Evolutionary conservation across 2,329 filamentous ascomycete genomes (phyloP).

Genomic region (Fonsecaea nubica): DNA sequence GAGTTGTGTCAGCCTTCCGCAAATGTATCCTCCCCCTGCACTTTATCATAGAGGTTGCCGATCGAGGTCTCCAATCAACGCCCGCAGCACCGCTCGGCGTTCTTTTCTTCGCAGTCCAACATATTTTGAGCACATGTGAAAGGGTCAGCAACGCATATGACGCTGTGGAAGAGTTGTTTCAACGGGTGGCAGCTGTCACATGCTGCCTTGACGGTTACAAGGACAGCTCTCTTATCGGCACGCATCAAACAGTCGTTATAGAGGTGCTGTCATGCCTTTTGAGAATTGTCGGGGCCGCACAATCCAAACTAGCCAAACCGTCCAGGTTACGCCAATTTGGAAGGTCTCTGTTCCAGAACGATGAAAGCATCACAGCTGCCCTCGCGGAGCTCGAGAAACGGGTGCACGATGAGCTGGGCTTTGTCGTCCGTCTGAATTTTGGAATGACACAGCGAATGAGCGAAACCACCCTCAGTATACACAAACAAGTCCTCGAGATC

Average conservation of each 20-base stretch:
- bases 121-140: conserved; percentile 19
- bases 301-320: conserved; percentile 10
- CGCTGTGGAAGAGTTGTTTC: conserved; percentile 23
- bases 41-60: conserved; percentile 9
- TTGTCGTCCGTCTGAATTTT: conserved; percentile 12
- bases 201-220: conserved; percentile 17
- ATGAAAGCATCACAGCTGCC: conserved; percentile 4
- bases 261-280: conserved; percentile 21
- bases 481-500: conserved; percentile 7
- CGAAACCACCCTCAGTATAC: conserved; percentile 9
- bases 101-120: conserved; percentile 15
- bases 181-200: conserved; percentile 14
- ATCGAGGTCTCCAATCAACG: conserved; percentile 16
- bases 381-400: conserved; percentile 11
- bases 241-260: conserved; percentile 12
- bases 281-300: conserved; percentile 14
- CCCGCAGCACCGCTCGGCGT: conserved; percentile 10
- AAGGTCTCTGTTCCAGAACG: conserved; percentile 14
- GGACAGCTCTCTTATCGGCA: conserved; percentile 12
- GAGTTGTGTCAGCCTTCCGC: conserved; percentile 13
- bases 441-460: conserved; percentile 14
- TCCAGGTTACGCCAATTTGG: conserved; percentile 12
- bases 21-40: conserved; percentile 19
- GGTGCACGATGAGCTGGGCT: conserved; percentile 16
- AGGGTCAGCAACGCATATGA: conserved; percentile 21